phyloP scores from a whole-genome alignment of 2,329 filamentous ascomycete genomes.

The Talaromyces islandicus region DNA sequence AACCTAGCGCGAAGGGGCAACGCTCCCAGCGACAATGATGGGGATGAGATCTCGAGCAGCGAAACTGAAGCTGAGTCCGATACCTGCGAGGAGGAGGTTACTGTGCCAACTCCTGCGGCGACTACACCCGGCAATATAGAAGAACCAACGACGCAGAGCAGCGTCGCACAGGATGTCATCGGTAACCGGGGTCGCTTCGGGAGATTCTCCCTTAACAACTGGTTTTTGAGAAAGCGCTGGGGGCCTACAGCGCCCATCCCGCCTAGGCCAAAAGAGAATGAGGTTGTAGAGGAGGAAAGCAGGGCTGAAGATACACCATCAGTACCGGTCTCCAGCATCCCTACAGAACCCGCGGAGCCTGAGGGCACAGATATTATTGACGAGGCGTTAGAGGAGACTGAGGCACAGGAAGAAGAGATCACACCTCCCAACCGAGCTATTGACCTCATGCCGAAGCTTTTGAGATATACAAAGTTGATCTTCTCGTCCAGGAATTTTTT shows the following conservation, averaged over 20 bases:
- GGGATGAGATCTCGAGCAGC: background rate
- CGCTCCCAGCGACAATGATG: slow-evolving; percentile 17
- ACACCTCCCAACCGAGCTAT: slow-evolving; percentile 36
- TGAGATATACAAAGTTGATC: slow-evolving; percentile 77
- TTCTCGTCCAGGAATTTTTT: slow-evolving; percentile 85
- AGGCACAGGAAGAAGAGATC: slow-evolving; percentile 9
- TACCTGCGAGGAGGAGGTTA: slow-evolving; percentile 1
- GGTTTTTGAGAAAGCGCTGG: slow-evolving; percentile 86
- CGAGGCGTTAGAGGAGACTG: slow-evolving; percentile 11
- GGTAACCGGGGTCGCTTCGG: slow-evolving; percentile 77
- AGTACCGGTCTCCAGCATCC: background rate
- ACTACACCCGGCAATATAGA: slow-evolving; percentile 22
- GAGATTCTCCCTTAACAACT: slow-evolving; percentile 76
- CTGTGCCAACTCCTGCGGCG: slow-evolving; percentile 10
- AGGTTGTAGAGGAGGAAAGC: slow-evolving; percentile 45
- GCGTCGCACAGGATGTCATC: slow-evolving; percentile 84
- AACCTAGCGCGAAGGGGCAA: slow-evolving; percentile 36
- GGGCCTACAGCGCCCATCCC: slow-evolving; percentile 47
- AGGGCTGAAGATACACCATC: background rate
- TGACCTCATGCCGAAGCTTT: slow-evolving; percentile 70
- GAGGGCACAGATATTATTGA: slow-evolving; percentile 2
- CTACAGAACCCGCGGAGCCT: slow-evolving; percentile 1
- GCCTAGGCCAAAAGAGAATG: slow-evolving; percentile 2
- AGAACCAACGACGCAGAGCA: slow-evolving; percentile 31
- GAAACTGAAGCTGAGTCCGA: slow-evolving; percentile 3